Base-by-base conservation (phyloP, 2,329 filamentous ascomycete species). In the Fusarium incarnatum region DNA sequence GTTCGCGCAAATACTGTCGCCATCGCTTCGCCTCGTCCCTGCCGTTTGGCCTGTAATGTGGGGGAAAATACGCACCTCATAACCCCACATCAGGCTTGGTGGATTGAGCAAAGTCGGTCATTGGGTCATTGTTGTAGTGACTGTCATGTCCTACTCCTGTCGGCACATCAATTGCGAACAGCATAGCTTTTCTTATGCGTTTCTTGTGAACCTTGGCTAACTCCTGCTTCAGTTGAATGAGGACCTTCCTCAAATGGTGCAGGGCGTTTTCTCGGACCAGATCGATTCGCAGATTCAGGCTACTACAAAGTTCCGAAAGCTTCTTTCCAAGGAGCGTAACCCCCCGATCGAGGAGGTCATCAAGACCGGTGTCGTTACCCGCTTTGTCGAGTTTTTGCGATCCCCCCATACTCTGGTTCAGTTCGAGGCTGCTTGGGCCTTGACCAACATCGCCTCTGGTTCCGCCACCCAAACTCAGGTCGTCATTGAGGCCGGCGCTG, bases 341-440 rank as follows among this genome's bases (percentile, higher is more conserved):
- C 96, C 96, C 48, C 96, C 96, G 47, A 99, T 99, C 80, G 96
- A 99, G 85, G 94, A 97, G 80, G 96, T 99, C 75, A 99, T 99
- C 83, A 97, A 98, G 88, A 98, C 96, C 64, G 96, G 96, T 78
- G 96, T 99, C 71, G 96, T 99, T 73, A 92, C 90, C 85, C 92
- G 96, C 79, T 99, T 99, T 79, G 96, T 99, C 82, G 94, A 98
- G 83, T 99, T 99, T 83, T 91, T 99, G 67, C 93, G 94, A 80
- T 99, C 96, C 59, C 96, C 96, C 71, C 96, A 99, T 83, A 98
- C 96, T 34, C 89, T 99, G 50, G 96, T 99, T 60, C 96, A 99
- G 83, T 99, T 99, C 80, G 96, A 99, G 87, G 96, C 96, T 77
- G 96, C 96, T 45, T 99, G 96, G 96, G 96, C 96, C 70, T 86